phyloP scores from a whole-genome alignment of 1,139 yeast genomes.

The Hemisphaericaspora xylanilytica region DNA sequence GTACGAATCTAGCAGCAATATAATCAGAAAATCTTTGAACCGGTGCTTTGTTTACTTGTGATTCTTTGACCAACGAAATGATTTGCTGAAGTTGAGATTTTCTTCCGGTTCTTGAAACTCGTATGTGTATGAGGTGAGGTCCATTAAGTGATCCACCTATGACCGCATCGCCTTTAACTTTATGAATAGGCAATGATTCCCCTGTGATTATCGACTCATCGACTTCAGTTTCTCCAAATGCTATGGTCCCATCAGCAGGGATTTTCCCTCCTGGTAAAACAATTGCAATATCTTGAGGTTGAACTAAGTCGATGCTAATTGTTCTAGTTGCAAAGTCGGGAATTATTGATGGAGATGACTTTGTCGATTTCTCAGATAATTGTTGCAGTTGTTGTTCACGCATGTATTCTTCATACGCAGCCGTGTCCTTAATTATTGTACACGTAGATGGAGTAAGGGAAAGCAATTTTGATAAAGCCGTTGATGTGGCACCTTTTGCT shows the following conservation, averaged over 20 bases:
- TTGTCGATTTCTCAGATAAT: not conserved
- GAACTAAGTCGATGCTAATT: conserved; percentile 73
- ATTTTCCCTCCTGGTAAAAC: conserved; percentile 83
- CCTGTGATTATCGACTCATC: conserved; percentile 92
- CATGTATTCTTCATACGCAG: conserved; percentile 24
- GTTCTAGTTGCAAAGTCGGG: conserved; percentile 24
- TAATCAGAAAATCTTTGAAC: conserved; percentile 86
- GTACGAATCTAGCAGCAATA: conserved; percentile 85
- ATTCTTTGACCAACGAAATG: conserved; percentile 80
- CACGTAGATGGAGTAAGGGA: conserved; percentile 82
- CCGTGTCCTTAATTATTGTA: conserved; percentile 50
- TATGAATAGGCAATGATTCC: conserved; percentile 74
- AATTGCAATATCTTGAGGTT: conserved; percentile 71
- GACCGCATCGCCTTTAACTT: conserved; percentile 57
- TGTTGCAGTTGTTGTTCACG: conserved; percentile 9
- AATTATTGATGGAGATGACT: not conserved
- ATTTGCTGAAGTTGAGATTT: conserved; percentile 87
- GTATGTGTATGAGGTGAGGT: conserved; percentile 65
- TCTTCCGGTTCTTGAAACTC: conserved; percentile 70
- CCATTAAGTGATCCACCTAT: conserved; percentile 94
- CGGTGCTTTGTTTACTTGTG: conserved; percentile 87
- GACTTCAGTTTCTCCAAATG: conserved; percentile 75
- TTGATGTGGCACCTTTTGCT: conserved; percentile 92
- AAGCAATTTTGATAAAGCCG: conserved; percentile 77
- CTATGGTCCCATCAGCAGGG: conserved; percentile 86